A percentile compares a stretch with the other conserved stretches of the same genome.
phyloP scores from a whole-genome alignment of 805 yeast species.

The Yamadazyma philogaea region DNA sequence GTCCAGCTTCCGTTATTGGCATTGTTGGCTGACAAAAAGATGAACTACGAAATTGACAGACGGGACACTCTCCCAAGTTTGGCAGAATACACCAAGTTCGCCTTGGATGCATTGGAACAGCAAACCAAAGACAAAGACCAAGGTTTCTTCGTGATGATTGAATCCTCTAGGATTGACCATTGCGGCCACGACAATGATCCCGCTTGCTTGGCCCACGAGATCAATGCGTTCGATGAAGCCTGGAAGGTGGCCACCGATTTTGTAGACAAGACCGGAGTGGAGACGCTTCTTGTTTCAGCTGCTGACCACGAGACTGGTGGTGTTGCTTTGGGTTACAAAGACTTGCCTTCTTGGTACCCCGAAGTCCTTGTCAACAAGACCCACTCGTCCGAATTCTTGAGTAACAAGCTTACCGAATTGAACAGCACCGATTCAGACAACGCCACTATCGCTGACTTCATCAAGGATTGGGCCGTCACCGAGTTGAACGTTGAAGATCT shows the following conservation, averaged over 20 bases:
- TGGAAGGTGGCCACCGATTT: slow-evolving; percentile 70
- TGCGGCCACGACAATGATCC: slow-evolving; percentile 93
- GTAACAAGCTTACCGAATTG: slow-evolving; percentile 65
- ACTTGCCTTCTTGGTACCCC: slow-evolving; percentile 62
- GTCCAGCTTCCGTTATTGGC: slow-evolving; percentile 78
- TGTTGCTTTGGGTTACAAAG: slow-evolving; percentile 26
- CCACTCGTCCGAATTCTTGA: slow-evolving; percentile 82
- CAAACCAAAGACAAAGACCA: slow-evolving; percentile 69
- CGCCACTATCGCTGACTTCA: slow-evolving; percentile 36
- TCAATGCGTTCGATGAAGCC: slow-evolving; percentile 80
- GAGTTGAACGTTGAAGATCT: slow-evolving; percentile 8
- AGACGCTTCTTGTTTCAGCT: slow-evolving; percentile 75
- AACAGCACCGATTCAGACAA: slow-evolving; percentile 43
- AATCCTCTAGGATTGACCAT: slow-evolving; percentile 92
- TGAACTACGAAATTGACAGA: slow-evolving; percentile 84
- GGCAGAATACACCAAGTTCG: slow-evolving; percentile 73
- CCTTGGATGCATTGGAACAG: slow-evolving; percentile 56
- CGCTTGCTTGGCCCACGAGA: slow-evolving; percentile 86
- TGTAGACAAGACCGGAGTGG: slow-evolving; percentile 64
- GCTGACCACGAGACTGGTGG: slow-evolving; percentile 98
- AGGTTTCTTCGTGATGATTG: slow-evolving; percentile 82
- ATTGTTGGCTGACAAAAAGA: slow-evolving; percentile 69
- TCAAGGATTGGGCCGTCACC: slow-evolving; percentile 5
- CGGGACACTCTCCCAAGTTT: slow-evolving; percentile 65
- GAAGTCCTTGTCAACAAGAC: slow-evolving; percentile 64